Base-by-base conservation (phyloP, 345 rosid species). In the Salix koriyanagi region DNA sequence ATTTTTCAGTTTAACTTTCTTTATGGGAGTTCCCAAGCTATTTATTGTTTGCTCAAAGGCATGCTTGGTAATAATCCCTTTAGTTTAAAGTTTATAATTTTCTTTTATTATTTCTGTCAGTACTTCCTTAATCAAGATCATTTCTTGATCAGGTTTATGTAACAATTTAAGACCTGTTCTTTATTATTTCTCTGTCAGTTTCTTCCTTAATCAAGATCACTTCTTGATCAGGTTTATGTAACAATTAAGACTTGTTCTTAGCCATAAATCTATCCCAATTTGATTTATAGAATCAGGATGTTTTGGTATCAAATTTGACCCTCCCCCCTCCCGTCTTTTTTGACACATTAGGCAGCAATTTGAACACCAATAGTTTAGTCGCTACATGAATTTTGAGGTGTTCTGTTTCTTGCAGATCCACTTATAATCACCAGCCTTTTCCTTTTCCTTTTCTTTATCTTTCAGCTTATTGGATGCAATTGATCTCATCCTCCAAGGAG, bases 391-490 rank as follows among this genome's bases (percentile, higher is more conserved):
- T 39, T 65, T 21, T 1, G 12, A 14, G 13, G 32, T 54, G 46
- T 46, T 37, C 21, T 56, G 68, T 30, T 67, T 42, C 32, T 67
- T 67, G 72, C 37, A 64, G 16, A 10, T 77, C 39, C 23, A 11
- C 26, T 71, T 23, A 36, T 46, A 64, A 23, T 4, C 37, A 36
- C 44, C 19, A 19, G 6, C 58, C 11, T 15, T 30, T 56, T 30
- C 25, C 21, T 77, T 41, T 46, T 58, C 0, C 21, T 77, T 41
- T 46, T 58, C 0, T 9, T 67, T 36, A 36, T 36, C 41, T 77
- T 77, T 62, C 90, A 95, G 99, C 70, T 89, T 95, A 79, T 60
- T 90, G 46, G 90, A 87, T 54, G 97, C 96, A n/a, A 89, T 95
- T 74, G 96, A 90, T 85, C 82, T 90, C 77, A 88, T 95, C 19